A percentile compares a stretch with the other conserved stretches of the same genome.
Evolutionary conservation across 2,329 filamentous ascomycete genomes (phyloP).

Genomic region (Pleoardoris graminearum): DNA sequence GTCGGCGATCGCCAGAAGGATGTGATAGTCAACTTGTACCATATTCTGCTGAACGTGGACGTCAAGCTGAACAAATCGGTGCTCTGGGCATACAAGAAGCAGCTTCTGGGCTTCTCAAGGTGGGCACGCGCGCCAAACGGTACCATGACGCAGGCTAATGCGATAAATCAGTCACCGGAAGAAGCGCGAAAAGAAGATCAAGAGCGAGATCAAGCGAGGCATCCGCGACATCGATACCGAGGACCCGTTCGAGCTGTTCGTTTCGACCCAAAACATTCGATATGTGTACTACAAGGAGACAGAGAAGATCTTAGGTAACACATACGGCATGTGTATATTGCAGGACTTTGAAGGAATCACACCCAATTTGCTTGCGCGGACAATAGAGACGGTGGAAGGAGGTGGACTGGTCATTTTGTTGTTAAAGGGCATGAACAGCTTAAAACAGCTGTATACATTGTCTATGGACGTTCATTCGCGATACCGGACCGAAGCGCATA

Average conservation of each 20-base stretch:
- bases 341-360: conserved; percentile 98
- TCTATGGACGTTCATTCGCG: conserved; percentile 98
- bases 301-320: conserved; percentile 97
- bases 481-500: conserved; percentile 94
- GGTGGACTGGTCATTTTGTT: conserved; percentile 88
- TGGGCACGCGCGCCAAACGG: conserved; percentile 29
- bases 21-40: conserved; percentile 92
- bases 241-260: conserved; percentile 96
- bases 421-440: conserved; percentile 92
- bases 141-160: neutral
- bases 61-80: conserved; percentile 96
- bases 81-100: conserved; percentile 98
- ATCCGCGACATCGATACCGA: conserved; percentile 89
- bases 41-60: conserved; percentile 87
- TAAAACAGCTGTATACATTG: conserved; percentile 95
- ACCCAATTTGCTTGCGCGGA: conserved; percentile 92
- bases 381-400: conserved; percentile 96
- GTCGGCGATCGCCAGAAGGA: conserved; percentile 95
- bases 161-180: conserved; percentile 71
- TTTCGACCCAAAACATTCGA: conserved; percentile 93
- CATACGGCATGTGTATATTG: conserved; percentile 96
- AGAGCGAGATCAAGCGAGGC: conserved; percentile 95
- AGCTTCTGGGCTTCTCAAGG: conserved; percentile 89
- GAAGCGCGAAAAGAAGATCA: conserved; percentile 98
- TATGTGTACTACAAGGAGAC: conserved; percentile 99